Evolutionary conservation across 1,139 yeast genomes (phyloP).

Genomic region (Yamadazyma membranifaciens): DNA sequence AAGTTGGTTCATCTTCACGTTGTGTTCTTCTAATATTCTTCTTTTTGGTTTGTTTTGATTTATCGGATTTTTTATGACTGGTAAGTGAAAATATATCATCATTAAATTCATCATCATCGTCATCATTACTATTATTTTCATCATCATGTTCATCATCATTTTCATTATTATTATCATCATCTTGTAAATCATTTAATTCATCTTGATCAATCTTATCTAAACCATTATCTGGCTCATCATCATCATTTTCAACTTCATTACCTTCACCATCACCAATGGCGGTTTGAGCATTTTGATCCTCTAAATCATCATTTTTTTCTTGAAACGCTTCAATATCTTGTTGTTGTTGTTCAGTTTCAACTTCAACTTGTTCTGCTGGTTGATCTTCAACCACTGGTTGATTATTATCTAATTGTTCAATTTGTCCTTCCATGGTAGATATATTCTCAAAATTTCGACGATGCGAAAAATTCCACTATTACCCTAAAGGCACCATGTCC

Average conservation of each 20-base stretch:
- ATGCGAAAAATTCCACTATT: slow-evolving; percentile 3
- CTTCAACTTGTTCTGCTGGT: background rate
- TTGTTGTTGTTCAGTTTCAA: background rate
- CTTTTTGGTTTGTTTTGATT: slow-evolving; percentile 29
- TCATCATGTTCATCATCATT: slow-evolving; percentile 15
- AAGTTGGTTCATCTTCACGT: slow-evolving; percentile 9
- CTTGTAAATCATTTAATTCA: slow-evolving; percentile 14
- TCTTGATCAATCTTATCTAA: slow-evolving; percentile 12
- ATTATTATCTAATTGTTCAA: background rate
- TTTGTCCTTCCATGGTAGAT: background rate
- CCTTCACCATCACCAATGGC: background rate
- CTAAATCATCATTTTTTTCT: slow-evolving; percentile 15
- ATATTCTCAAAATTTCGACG: slow-evolving; percentile 4
- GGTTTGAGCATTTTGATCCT: slow-evolving; percentile 9
- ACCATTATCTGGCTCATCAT: slow-evolving; percentile 12
- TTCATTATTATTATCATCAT: slow-evolving; percentile 6
- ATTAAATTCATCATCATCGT: slow-evolving; percentile 20
- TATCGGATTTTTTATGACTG: slow-evolving; percentile 26
- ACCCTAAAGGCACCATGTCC: slow-evolving; percentile 49
- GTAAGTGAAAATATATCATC: slow-evolving; percentile 32
- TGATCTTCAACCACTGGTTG: background rate
- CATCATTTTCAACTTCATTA: slow-evolving; percentile 3
- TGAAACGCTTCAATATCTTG: slow-evolving; percentile 8
- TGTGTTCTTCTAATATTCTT: slow-evolving; percentile 33
- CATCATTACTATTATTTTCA: slow-evolving; percentile 12